These are phyloP conservation scores for Lecanicillium sp. DNA, from an alignment of 2,329 filamentous ascomycete genomes.

Conservation along the genomic window DNA sequence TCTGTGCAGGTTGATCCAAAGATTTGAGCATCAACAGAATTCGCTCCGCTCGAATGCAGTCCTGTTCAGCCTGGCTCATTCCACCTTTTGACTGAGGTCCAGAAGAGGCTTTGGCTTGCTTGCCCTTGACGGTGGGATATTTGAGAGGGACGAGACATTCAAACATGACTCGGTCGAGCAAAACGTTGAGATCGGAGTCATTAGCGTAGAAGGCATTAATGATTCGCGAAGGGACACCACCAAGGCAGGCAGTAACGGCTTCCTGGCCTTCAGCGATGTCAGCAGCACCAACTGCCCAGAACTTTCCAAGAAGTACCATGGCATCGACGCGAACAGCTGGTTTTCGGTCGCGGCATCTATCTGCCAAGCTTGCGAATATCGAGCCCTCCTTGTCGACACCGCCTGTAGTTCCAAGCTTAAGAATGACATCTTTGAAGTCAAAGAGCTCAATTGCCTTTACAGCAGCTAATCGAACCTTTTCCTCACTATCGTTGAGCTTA, in stretches of 20 bases:
- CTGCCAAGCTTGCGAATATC: constrained; percentile 71
- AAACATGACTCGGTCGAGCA: constrained; percentile 77
- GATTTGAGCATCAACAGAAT: constrained; percentile 75
- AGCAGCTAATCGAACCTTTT: constrained; percentile 84
- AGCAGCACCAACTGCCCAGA: constrained; percentile 89
- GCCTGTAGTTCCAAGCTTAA: constrained; percentile 70
- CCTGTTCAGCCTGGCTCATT: constrained; percentile 51
- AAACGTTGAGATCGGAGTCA: constrained; percentile 73
- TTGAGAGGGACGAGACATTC: constrained; percentile 84
- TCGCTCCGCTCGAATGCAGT: constrained; percentile 74
- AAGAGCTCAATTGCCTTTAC: constrained; percentile 78
- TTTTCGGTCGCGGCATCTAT: constrained; percentile 82
- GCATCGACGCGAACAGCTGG: constrained; percentile 74
- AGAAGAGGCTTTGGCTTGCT: constrained; percentile 52
- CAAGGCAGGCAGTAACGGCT: constrained; percentile 63
- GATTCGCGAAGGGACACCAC: constrained; percentile 74
- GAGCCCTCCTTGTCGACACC: constrained; percentile 69
- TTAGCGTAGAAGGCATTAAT: constrained; percentile 87
- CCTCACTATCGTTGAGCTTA: constrained; percentile 80
- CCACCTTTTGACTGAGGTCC: constrained; percentile 20
- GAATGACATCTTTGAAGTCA: constrained; percentile 69
- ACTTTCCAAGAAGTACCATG: constrained; percentile 72
- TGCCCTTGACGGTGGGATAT: constrained; percentile 62
- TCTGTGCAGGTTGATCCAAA: constrained; percentile 69
- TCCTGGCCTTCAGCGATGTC: constrained; percentile 82